Percentiles rank a stretch among this genome's conserved stretches.
Evolutionary conservation across 2,329 filamentous ascomycete genomes (phyloP).

Genomic region (Aspergillus niger): DNA sequence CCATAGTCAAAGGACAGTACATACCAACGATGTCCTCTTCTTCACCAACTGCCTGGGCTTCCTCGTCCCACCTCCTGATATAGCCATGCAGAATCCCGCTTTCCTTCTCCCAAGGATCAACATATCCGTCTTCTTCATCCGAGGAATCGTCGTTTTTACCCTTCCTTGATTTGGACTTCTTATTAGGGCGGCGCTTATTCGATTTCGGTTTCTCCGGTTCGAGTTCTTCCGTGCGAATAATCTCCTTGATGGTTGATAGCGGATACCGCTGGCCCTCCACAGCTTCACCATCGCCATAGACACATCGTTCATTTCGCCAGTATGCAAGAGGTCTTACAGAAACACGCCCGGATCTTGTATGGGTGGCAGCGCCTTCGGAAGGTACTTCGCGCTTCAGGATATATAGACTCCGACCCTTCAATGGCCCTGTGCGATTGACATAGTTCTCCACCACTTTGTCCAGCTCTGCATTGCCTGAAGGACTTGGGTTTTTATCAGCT

Average conservation of each 20-base stretch:
- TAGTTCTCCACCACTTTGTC: conserved; percentile 48
- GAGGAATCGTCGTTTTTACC: conserved; percentile 38
- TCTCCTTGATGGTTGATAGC: conserved; percentile 72
- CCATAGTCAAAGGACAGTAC: neutral
- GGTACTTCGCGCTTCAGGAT: conserved; percentile 55
- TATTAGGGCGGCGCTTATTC: conserved; percentile 38
- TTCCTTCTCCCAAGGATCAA: conserved; percentile 50
- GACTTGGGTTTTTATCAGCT: conserved; percentile 26
- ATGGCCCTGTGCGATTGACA: conserved; percentile 46
- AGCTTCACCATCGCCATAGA: conserved; percentile 65
- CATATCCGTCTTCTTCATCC: conserved; percentile 42
- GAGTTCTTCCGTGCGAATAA: conserved; percentile 72
- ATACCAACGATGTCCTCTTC: conserved; percentile 47
- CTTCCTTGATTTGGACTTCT: conserved; percentile 37
- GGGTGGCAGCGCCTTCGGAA: conserved; percentile 58
- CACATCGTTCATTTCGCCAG: conserved; percentile 81
- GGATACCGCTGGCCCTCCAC: conserved; percentile 61
- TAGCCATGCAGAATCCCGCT: conserved; percentile 47
- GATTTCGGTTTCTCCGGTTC: conserved; percentile 45
- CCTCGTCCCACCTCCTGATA: conserved; percentile 47
- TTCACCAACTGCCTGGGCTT: conserved; percentile 39
- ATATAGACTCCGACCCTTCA: conserved; percentile 52
- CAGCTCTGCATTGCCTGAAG: conserved; percentile 39
- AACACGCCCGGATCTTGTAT: conserved; percentile 74
- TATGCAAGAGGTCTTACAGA: conserved; percentile 78